Evolutionary conservation across 1,284 basidiomycete species (phyloP).

Genomic region (Leccinum griseonigrum): DNA sequence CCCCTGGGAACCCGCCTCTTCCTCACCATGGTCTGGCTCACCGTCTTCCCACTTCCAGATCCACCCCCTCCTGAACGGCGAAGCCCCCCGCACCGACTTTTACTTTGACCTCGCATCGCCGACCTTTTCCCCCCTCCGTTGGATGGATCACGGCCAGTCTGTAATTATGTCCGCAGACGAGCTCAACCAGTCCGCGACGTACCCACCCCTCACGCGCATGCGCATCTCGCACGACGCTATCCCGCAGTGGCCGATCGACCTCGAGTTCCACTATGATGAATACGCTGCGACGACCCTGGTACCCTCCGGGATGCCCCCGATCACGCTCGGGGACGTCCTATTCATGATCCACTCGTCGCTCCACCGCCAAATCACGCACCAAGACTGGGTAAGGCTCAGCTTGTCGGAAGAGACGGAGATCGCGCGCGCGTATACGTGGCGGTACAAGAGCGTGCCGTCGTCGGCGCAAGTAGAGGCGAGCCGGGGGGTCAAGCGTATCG

Average conservation of each 20-base stretch:
- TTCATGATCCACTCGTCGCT: conserved; percentile 49
- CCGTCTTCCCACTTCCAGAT: conserved; percentile 41
- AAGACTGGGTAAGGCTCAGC: conserved; percentile 52
- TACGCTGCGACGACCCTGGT: conserved; percentile 1
- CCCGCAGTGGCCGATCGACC: conserved; percentile 60
- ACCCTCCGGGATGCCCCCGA: conserved; percentile 36
- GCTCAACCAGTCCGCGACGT: conserved; percentile 51
- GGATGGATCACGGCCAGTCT: conserved; percentile 38
- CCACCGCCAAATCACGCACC: conserved; percentile 51
- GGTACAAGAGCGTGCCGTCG: conserved; percentile 44
- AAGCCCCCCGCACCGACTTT: conserved; percentile 43
- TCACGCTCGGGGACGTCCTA: conserved; percentile 60
- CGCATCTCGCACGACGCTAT: conserved; percentile 55
- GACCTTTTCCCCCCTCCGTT: conserved; percentile 43
- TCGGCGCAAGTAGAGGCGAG: conserved; percentile 42
- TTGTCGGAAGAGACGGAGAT: conserved; percentile 42
- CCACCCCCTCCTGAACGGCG: conserved; percentile 61
- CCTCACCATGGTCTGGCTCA: conserved; percentile 20
- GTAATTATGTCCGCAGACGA: conserved; percentile 41
- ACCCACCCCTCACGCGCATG: conserved; percentile 54
- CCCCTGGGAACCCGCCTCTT: conserved; percentile 26
- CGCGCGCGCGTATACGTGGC: conserved; percentile 51
- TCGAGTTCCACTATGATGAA: conserved; percentile 39
- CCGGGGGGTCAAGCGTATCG: conserved; percentile 56
- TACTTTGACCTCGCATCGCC: conserved; percentile 54